Evolutionary conservation across 2,329 filamentous ascomycete genomes (phyloP), one percentile per base, ranked within the genome.

Genomic region (Fonsecaea nubica): DNA sequence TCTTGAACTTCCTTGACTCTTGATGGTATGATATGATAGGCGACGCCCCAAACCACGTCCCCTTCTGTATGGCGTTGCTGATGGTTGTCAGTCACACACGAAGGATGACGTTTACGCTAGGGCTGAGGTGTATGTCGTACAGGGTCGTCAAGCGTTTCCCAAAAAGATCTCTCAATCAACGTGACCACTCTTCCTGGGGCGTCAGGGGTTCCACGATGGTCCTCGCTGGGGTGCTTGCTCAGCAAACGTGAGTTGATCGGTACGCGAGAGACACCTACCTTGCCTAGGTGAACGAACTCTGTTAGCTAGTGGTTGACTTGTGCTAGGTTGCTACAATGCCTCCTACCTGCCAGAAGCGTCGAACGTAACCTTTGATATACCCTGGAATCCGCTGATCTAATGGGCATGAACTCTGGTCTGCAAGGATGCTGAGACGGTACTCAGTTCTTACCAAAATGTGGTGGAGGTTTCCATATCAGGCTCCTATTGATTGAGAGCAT

Each of bases 391-490:
- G 86, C 73, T 88, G 86, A 76, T 98, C 94, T 97, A 72, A 33
- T 15, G 12, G 3, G 42, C 52, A 57, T 67, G 52, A 70, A 45
- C 36, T 55, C 61, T 45, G 52, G 25, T 50, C 5, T 18, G 48
- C 33, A 4, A n/a, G 10, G 40, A 52, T 13, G 50, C 35, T 25
- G 15, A 25, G 52, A 35, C 21, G 4, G 10, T 33, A 40, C 36
- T 59, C n/a, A 30, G 35, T 32, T 57, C 60, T 42, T 89, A 97
- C 94, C 94, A 77, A 91, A 97, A 77, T 97, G 92, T 72, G 95
- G 95, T 68, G 95, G 95, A 64, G 95, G 94, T 79, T 98, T 99
- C 93, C 93, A 99, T 74, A 99, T 97, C 77, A 99, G 81, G 78
- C 93, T 97, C 81, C 94, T 95, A 59, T 13, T 13, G 45, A 45